A percentile compares a stretch with the other conserved stretches of the same genome.
Evolutionary conservation across 2,329 filamentous ascomycete species (phyloP).

Genomic region (Aaosphaeria pasadenensis): DNA sequence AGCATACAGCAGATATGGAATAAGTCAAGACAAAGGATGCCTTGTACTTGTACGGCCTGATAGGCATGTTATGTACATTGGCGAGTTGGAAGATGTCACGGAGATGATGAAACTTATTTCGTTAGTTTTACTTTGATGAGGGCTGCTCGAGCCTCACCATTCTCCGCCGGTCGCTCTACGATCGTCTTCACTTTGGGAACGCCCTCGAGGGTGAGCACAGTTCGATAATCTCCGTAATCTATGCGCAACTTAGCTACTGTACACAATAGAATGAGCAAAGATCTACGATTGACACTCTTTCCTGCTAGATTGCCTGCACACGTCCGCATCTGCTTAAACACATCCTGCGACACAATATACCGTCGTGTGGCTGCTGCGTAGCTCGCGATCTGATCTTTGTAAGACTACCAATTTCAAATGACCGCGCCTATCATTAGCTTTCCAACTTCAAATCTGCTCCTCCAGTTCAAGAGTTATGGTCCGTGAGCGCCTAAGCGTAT

Average conservation of each 20-base stretch:
- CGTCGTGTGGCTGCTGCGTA: conserved; percentile 12
- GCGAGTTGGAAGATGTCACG: background rate
- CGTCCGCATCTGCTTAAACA: conserved; percentile 15
- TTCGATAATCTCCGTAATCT: conserved; percentile 5
- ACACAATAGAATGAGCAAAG: background rate
- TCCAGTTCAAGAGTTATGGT: too few species aligned
- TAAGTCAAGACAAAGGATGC: background rate
- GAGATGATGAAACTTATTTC: background rate
- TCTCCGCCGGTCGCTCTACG: conserved; percentile 14
- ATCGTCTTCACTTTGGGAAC: conserved; percentile 13
- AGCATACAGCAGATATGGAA: background rate
- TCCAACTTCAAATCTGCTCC: too few species aligned
- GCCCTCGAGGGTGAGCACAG: conserved; percentile 14
- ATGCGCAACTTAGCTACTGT: background rate
- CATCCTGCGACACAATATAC: conserved; percentile 16
- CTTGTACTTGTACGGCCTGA: background rate
- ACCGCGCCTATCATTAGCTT: too few species aligned
- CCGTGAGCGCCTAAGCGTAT: too few species aligned
- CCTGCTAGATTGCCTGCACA: conserved; percentile 13
- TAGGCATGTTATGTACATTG: background rate
- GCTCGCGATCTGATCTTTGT: too few species aligned
- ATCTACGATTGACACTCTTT: too few species aligned
- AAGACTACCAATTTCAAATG: too few species aligned
- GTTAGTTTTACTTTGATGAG: too few species aligned
- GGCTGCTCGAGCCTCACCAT: conserved; percentile 14